A percentile compares a stretch with the other conserved stretches of the same genome.
Evolutionary conservation across 2,329 filamentous ascomycete genomes (phyloP).

Genomic region (Neopestalotiopsis clavispora): DNA sequence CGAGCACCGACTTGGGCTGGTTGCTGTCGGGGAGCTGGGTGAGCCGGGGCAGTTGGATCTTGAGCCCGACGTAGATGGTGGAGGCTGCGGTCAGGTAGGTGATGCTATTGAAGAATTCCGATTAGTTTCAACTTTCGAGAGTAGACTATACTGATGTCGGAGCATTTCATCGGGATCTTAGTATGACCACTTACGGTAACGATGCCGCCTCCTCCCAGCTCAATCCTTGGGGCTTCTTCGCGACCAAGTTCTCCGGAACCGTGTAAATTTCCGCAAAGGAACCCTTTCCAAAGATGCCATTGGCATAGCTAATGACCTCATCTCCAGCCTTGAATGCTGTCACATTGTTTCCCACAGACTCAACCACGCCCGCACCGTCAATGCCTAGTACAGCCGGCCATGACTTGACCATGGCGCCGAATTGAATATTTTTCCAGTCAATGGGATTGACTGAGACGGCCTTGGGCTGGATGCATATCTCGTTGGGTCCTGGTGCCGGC

Average conservation of each 20-base stretch:
- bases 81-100: constrained; percentile 30
- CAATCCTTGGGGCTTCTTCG: constrained; percentile 33
- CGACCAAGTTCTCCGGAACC: constrained; percentile 26
- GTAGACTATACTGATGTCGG: not conserved
- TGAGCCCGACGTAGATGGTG: constrained; percentile 29
- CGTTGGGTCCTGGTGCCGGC: constrained; percentile 25
- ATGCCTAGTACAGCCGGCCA: constrained; percentile 41
- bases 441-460: constrained; percentile 39
- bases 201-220: constrained; percentile 37
- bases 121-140: not conserved
- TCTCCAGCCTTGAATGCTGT: constrained; percentile 34
- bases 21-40: not conserved
- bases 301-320: constrained; percentile 29
- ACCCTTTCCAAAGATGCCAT: constrained; percentile 20
- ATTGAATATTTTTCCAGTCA: constrained; percentile 38
- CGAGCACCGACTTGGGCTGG: constrained; percentile 32
- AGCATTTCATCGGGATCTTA: not conserved
- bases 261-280: constrained; percentile 35
- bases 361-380: constrained; percentile 39
- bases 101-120: constrained; percentile 21
- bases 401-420: constrained; percentile 30
- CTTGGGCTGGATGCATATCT: constrained; percentile 38
- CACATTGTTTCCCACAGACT: constrained; percentile 36
- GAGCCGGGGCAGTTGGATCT: constrained; percentile 32
- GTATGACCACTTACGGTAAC: constrained; percentile 28